These are phyloP conservation scores for Xylaria acuta DNA, from an alignment of 495 filamentous ascomycete species.

Conservation along the genomic window DNA sequence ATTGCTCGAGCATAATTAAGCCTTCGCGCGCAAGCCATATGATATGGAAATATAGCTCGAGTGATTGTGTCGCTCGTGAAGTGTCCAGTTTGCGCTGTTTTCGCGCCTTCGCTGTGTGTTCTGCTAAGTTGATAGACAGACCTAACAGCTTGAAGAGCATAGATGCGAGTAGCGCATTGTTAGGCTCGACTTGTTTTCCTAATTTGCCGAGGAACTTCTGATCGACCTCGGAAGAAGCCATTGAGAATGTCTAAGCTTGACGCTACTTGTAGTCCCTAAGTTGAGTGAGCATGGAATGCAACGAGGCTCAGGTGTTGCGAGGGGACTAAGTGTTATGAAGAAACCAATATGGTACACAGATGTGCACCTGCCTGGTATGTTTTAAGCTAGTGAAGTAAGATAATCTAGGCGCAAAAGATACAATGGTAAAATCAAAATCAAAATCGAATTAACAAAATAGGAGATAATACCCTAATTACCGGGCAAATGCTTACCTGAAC, in stretches of 20 bases:
- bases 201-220: conserved; percentile 93
- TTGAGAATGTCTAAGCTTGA: conserved; percentile 42
- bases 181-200: conserved; percentile 72
- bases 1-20: conserved; percentile 82
- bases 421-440: background rate
- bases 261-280: background rate
- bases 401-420: background rate
- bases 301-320: background rate
- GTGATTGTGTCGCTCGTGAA: conserved; percentile 66
- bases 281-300: background rate
- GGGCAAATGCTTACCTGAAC: conserved; percentile 13
- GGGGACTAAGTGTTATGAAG: background rate
- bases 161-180: conserved; percentile 76
- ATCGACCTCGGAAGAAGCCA: conserved; percentile 96
- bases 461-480: background rate
- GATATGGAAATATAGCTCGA: conserved; percentile 89
- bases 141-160: conserved; percentile 91
- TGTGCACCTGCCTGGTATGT: background rate
- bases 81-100: conserved; percentile 84
- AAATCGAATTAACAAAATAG: background rate
- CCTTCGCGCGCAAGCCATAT: conserved; percentile 96
- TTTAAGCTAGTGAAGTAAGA: background rate
- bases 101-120: conserved; percentile 81
- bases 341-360: background rate
- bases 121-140: conserved; percentile 85